phyloP scores from a whole-genome alignment of 176 grass and related monocot genomes.

The Paspalum notatum region DNA sequence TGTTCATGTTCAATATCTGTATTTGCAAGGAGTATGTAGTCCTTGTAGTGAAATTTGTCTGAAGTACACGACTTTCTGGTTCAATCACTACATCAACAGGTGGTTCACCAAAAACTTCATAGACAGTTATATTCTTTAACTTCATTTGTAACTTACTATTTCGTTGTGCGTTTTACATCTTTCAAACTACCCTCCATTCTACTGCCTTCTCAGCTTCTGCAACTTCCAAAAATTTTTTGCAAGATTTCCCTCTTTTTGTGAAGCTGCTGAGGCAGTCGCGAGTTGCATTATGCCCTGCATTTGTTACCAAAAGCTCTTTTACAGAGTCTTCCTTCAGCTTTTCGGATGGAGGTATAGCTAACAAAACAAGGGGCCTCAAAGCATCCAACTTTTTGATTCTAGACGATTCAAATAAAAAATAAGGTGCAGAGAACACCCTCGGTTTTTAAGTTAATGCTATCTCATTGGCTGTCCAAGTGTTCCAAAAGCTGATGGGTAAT shows the following conservation, averaged over 20 bases:
- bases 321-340: slow-evolving; percentile 13
- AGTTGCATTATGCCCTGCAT: slow-evolving; percentile 38
- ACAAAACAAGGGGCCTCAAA: background rate
- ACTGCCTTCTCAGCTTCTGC: slow-evolving; percentile 43
- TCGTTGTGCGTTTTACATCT: background rate
- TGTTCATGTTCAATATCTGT: background rate
- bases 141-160: background rate
- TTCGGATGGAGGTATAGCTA: slow-evolving; percentile 6
- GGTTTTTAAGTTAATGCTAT: background rate
- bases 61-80: slow-evolving; percentile 48
- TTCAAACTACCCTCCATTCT: background rate
- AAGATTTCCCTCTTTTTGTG: slow-evolving; percentile 57
- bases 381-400: slow-evolving; percentile 17
- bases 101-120: background rate
- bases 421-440: background rate
- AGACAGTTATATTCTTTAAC: background rate
- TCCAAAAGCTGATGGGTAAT: slow-evolving; percentile 9
- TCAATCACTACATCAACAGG: slow-evolving; percentile 42
- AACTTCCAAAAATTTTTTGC: slow-evolving; percentile 49
- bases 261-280: slow-evolving; percentile 51
- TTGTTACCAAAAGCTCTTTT: slow-evolving; percentile 49
- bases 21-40: slow-evolving; percentile 1
- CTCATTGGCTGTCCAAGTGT: background rate
- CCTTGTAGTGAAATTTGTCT: slow-evolving; percentile 53
- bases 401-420: slow-evolving; percentile 7